These are phyloP conservation scores for Boletus subcaerulescens DNA, from an alignment of 768 basidiomycete genomes.

Conservation along the genomic window DNA sequence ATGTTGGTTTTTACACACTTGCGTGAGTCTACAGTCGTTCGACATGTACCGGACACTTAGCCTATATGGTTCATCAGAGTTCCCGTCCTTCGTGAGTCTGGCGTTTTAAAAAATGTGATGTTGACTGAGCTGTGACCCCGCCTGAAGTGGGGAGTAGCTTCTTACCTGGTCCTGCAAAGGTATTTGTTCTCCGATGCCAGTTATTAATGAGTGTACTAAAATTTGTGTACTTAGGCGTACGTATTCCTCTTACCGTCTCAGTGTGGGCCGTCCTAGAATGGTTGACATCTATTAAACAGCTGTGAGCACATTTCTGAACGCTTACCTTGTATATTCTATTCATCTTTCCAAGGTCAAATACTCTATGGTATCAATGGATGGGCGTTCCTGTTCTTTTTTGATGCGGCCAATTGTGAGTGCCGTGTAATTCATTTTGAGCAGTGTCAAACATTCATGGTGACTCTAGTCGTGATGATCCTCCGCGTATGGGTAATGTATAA, in stretches of 20 bases:
- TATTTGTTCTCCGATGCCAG: background rate
- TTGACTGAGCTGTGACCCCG: background rate
- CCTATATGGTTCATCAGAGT: background rate
- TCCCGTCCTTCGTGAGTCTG: background rate
- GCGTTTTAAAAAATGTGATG: background rate
- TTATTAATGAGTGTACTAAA: background rate
- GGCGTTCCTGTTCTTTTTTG: background rate
- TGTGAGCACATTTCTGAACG: background rate
- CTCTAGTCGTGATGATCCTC: constrained; percentile 2
- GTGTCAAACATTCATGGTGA: background rate
- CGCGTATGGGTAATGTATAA: constrained; percentile 2
- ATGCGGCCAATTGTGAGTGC: constrained; percentile 2
- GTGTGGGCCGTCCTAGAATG: background rate
- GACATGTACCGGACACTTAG: background rate
- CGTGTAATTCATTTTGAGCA: no score
- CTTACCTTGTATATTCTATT: background rate
- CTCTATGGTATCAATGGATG: background rate
- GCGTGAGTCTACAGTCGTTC: background rate
- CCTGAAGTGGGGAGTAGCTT: background rate
- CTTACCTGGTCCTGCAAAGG: background rate
- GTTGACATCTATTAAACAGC: background rate
- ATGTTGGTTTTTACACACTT: background rate
- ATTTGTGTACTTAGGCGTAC: background rate
- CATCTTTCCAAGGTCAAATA: background rate
- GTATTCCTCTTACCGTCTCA: background rate